Base-by-base conservation (phyloP, 1,139 yeast species). In the Fermentozyma sake region DNA sequence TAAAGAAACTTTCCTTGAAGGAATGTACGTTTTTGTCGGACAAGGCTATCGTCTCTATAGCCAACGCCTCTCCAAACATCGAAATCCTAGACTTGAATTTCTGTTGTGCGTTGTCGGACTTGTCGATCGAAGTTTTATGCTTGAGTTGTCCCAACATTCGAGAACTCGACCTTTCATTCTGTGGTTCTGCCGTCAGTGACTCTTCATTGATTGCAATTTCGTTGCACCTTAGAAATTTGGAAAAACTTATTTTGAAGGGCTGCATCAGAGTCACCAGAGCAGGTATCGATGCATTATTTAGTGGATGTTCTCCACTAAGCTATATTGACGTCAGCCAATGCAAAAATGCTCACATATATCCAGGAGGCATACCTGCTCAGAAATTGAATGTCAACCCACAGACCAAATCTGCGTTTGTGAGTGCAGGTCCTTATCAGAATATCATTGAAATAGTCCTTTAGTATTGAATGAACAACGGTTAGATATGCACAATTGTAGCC, bases 171-270 rank as follows among this genome's bases (percentile, higher is more conserved):
- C 50, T 81, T 28, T 76, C 85, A 8, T 82, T 79, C 45, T 82
- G 91, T 54, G 91, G 91, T 2, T 72, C 83, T 26, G 89, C 91
- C 1, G 86, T 82, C 4, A 76, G 85, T 44, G 91, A 82, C 45
- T 68, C 79, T 13, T 76, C 85, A 0, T 51, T 81, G 24, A 65
- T 75, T 16, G 71, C 80, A 1, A 64, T 82, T n/a, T 76, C 84
- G 2, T 53, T 78, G 24, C 76, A 72, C 32, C 52, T 76, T 32
- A 50, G 64, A 34, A 50, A 60, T 20, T 55, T 82, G 33, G 67
- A 69, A 31, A 50, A 55, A 14, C 56, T 82, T 31, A 56, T 62
- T 3, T 59, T 81, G 15, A 76, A 75, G 25, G 91, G 91, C 1
- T 82, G 93, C 52, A 67, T 79, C 8, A 61, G 89, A 37, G 87